phyloP scores from a whole-genome alignment of 2,329 filamentous ascomycete species.

The Rhinocladiella similis region DNA sequence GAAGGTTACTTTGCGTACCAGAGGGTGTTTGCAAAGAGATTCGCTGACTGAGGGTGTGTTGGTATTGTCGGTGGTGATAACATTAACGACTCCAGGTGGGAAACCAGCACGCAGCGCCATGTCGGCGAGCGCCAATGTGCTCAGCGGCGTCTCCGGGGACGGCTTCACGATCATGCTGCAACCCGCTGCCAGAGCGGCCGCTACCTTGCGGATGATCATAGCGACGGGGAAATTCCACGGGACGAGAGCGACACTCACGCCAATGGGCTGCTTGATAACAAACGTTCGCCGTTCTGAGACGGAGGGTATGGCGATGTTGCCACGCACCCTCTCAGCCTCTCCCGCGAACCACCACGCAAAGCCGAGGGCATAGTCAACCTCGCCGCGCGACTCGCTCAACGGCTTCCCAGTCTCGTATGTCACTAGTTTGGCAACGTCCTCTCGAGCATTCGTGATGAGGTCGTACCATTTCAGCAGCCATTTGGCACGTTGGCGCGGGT shows the following conservation, averaged over 20 bases:
- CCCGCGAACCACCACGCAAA: slow-evolving; percentile 62
- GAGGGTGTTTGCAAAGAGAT: slow-evolving; percentile 57
- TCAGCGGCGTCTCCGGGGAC: slow-evolving; percentile 66
- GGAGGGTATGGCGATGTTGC: slow-evolving; percentile 58
- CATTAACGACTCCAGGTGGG: slow-evolving; percentile 60
- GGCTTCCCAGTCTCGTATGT: slow-evolving; percentile 65
- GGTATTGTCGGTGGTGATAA: slow-evolving; percentile 54
- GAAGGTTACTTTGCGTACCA: slow-evolving; percentile 61
- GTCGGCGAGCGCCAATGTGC: slow-evolving; percentile 52
- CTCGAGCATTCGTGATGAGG: slow-evolving; percentile 61
- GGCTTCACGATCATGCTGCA: slow-evolving; percentile 73
- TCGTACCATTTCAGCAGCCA: slow-evolving; percentile 66
- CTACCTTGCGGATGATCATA: slow-evolving; percentile 67
- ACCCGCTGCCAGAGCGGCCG: slow-evolving; percentile 65
- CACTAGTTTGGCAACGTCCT: slow-evolving; percentile 64
- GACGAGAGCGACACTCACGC: slow-evolving; percentile 65
- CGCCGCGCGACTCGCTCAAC: slow-evolving; percentile 53
- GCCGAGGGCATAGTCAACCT: slow-evolving; percentile 56
- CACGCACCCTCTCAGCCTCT: slow-evolving; percentile 63
- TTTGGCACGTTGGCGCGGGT: slow-evolving; percentile 62
- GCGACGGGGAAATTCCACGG: slow-evolving; percentile 73
- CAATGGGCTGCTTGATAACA: slow-evolving; percentile 72
- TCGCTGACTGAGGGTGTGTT: slow-evolving; percentile 42
- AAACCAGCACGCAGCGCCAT: slow-evolving; percentile 58
- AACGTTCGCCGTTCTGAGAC: slow-evolving; percentile 64